phyloP scores from a whole-genome alignment of 768 basidiomycete species.

The Trametes cingulata region DNA sequence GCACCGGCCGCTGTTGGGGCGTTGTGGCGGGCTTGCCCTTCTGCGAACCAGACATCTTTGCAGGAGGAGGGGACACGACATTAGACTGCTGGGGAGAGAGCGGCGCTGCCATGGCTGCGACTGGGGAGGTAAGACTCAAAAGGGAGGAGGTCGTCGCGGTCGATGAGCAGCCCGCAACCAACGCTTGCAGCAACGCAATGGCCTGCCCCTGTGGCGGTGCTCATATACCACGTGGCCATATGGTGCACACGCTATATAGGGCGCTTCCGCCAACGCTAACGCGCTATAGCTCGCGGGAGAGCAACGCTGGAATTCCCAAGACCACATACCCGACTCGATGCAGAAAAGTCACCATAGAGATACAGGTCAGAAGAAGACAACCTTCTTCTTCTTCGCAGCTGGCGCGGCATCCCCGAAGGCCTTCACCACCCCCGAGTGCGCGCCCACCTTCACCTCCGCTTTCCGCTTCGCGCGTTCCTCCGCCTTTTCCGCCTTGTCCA shows the following conservation, averaged over 20 bases:
- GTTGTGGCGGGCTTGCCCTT: conserved; percentile 9
- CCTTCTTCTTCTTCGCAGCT: conserved; percentile 25
- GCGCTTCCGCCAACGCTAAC: conserved; percentile 29
- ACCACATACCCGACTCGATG: background rate
- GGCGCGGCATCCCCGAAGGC: conserved; percentile 21
- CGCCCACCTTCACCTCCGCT: conserved; percentile 46
- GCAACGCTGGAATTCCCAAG: conserved; percentile 38
- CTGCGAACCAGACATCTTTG: conserved; percentile 8
- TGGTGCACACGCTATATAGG: conserved; percentile 48
- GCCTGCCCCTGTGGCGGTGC: conserved; percentile 15
- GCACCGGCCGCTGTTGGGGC: conserved; percentile 7
- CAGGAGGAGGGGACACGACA: background rate
- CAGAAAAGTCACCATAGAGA: conserved; percentile 31
- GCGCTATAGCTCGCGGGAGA: conserved; percentile 64
- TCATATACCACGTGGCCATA: background rate
- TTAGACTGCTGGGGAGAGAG: conserved; percentile 13
- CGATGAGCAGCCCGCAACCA: background rate
- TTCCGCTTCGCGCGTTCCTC: conserved; percentile 44
- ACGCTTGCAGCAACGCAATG: conserved; percentile 8
- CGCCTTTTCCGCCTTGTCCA: conserved; percentile 60
- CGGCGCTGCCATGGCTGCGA: conserved; percentile 18
- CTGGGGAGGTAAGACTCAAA: conserved; percentile 1
- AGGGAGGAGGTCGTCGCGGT: conserved; percentile 1
- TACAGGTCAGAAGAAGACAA: conserved; percentile 24
- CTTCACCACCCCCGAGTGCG: conserved; percentile 40